Base-by-base conservation (phyloP, 2,329 filamentous ascomycete species). In the Fusarium verrucosum region DNA sequence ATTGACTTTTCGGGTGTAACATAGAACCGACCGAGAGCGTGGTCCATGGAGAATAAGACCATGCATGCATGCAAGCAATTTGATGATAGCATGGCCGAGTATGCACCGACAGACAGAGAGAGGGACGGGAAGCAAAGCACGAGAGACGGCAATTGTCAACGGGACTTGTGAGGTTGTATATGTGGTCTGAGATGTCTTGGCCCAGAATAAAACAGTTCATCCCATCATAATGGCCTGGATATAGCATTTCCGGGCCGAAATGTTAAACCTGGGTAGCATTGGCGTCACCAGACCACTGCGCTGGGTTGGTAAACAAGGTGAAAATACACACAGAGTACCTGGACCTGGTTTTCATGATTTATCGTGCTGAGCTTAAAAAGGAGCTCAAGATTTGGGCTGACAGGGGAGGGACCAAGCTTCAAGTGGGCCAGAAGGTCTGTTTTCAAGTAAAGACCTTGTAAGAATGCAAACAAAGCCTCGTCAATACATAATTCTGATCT, bases 281-380 rank as follows among this genome's bases (percentile, higher is more conserved):
- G 25, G 55, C 40, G 46, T 60, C 57, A 60, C 57, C 57, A 41
- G 57, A 30, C 57, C 57, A 41, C n/a, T 26, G 57, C 5, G 26
- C 46, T 60, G 57, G 57, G 57, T 60, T 55, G 55, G 54, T 54
- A 45, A 46, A 30, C 17, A 38, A n/a, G n/a, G n/a, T n/a, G n/a
- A n/a, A n/a, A n/a, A n/a, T n/a, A n/a, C n/a, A n/a, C n/a, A n/a
- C n/a, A n/a, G n/a, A n/a, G n/a, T n/a, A n/a, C n/a, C n/a, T n/a
- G n/a, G n/a, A 17, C 23, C 44, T 23, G 44, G 28, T 33, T 26
- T 28, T 17, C 44, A 45, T 36, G 51, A 55, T 55, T 36, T 30
- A 30, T 50, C 19, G 40, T 36, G 57, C 45, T 28, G 49, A 44
- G 28, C 30, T 11, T 4, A 20, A 30, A 37, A 53, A 26, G 28